Conservation (phyloP, 2,329 filamentous ascomycete species). For the Acephala macrosclerotiorum region DNA sequence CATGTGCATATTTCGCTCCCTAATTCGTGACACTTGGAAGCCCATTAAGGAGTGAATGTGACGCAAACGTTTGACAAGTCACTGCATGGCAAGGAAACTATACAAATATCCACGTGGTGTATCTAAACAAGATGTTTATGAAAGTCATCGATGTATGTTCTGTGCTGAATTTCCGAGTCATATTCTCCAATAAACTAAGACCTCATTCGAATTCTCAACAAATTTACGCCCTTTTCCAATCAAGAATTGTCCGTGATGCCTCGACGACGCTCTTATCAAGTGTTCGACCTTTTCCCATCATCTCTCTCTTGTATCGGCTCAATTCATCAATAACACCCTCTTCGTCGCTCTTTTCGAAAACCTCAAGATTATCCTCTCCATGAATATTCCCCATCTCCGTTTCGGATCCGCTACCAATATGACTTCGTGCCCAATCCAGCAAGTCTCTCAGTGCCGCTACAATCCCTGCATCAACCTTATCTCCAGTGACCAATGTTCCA, state of each 20-base stretch:
- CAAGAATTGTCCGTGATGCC: not conserved
- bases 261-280: not conserved
- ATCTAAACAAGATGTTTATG: too few relatives aligned
- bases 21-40: too few relatives aligned
- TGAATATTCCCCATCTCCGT: not conserved
- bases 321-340: not conserved
- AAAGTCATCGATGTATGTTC: too few relatives aligned
- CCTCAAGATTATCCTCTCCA: not conserved
- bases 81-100: too few relatives aligned
- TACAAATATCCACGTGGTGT: too few relatives aligned
- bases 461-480: not conserved
- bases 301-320: not conserved
- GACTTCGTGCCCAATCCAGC: not conserved
- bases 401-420: not conserved
- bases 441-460: not conserved
- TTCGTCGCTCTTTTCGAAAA: not conserved
- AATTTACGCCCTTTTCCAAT: not conserved
- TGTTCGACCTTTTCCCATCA: not conserved
- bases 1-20: too few relatives aligned
- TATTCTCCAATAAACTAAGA: too few relatives aligned
- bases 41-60: too few relatives aligned
- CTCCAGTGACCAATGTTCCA: not conserved
- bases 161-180: too few relatives aligned
- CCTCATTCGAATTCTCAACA: too few relatives aligned
- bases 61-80: too few relatives aligned